Conservation (phyloP, 495 filamentous ascomycete species). For the Penicillium robsamsonii region DNA sequence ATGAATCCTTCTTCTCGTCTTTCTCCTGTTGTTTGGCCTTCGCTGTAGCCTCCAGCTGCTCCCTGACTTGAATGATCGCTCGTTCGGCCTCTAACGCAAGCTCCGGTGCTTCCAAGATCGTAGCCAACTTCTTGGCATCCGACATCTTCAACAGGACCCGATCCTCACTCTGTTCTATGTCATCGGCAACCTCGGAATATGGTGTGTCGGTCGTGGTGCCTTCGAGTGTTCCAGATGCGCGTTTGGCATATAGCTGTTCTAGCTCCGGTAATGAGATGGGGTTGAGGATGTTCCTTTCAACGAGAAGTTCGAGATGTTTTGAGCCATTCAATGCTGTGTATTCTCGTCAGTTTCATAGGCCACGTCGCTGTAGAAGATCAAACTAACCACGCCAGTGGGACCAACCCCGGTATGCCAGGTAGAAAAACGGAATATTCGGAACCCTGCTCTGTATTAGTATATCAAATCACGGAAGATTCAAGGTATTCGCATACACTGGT, state of each 20-base stretch:
- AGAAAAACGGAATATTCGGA: constrained; percentile 98
- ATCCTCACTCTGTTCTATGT: constrained; percentile 50
- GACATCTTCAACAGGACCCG: constrained; percentile 58
- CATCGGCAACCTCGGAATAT: constrained; percentile 37
- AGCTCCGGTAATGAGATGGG: constrained; percentile 61
- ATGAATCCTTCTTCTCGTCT: constrained; percentile 30
- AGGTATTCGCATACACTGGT: constrained; percentile 64
- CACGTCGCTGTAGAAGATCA: not conserved
- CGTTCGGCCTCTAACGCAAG: constrained; percentile 86
- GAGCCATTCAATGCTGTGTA: constrained; percentile 72
- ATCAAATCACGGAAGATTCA: not conserved
- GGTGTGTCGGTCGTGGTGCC: constrained; percentile 23
- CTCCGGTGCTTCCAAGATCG: constrained; percentile 73
- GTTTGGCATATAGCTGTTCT: constrained; percentile 67
- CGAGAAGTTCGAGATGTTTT: constrained; percentile 76
- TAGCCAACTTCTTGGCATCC: constrained; percentile 61
- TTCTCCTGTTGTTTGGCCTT: constrained; percentile 27
- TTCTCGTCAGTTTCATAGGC: constrained; percentile 11
- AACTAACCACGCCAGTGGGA: constrained; percentile 64
- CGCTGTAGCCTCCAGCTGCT: constrained; percentile 54
- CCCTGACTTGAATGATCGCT: constrained; percentile 83
- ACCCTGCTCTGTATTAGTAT: constrained; percentile 51
- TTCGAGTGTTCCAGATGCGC: constrained; percentile 30
- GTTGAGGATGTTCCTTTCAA: constrained; percentile 66
- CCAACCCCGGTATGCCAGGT: constrained; percentile 76